Conservation (phyloP, 441 rosid genomes). For the Dalechampia spathulata region DNA sequence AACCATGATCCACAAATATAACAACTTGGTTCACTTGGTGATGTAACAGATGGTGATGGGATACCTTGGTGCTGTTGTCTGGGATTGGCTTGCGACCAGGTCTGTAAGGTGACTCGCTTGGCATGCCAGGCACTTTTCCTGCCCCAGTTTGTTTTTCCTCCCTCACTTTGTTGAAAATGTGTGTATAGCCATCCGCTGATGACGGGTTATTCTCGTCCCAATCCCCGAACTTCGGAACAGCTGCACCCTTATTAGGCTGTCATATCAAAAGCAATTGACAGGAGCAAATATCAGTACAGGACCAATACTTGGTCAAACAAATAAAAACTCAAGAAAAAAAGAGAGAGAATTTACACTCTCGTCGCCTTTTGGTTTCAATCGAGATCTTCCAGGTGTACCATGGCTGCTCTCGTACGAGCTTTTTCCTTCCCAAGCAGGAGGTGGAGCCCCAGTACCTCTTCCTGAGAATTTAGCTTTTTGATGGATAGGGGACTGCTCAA, state of each 20-base stretch:
- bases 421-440: constrained; percentile 60
- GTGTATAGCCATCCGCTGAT: constrained; percentile 80
- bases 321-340: too few species aligned
- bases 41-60: constrained; percentile 3
- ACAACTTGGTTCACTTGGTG: background rate
- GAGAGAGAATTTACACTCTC: constrained; percentile 45
- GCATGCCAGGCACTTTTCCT: constrained; percentile 32
- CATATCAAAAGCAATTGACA: constrained; percentile 11
- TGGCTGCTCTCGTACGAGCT: constrained; percentile 40
- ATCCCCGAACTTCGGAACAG: constrained; percentile 85
- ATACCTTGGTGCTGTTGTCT: constrained; percentile 31
- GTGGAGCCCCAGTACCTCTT: constrained; percentile 26
- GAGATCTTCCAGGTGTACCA: constrained; percentile 53
- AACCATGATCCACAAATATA: background rate
- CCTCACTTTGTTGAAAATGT: constrained; percentile 74
- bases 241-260: constrained; percentile 66
- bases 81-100: constrained; percentile 14
- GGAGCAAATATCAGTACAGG: background rate
- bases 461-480: constrained; percentile 36
- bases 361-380: constrained; percentile 41
- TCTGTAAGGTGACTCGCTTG: constrained; percentile 29
- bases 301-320: too few species aligned
- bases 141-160: constrained; percentile 57
- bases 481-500: constrained; percentile 67
- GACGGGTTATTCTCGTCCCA: constrained; percentile 89